Conservation (phyloP, 108 stramenopile genomes). For the Cyclotella distinguenda region DNA sequence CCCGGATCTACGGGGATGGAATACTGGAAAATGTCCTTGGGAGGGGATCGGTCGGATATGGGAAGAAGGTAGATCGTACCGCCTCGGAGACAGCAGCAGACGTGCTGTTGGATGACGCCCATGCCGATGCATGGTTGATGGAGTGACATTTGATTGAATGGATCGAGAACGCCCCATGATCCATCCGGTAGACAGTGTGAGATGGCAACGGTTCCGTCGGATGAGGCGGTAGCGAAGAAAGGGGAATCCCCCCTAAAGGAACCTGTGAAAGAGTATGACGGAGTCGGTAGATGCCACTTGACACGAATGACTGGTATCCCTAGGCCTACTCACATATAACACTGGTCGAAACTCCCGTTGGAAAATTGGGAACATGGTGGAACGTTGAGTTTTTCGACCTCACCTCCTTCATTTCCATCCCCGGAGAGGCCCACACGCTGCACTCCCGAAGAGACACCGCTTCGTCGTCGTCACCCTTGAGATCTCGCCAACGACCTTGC, state of each 20-base stretch:
- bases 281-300: not conserved
- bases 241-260: slow-evolving; percentile 25
- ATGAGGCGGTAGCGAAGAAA: slow-evolving; percentile 38
- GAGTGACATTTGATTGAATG: slow-evolving; percentile 33
- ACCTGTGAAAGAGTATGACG: slow-evolving; percentile 5
- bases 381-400: not conserved
- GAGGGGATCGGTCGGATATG: slow-evolving; percentile 1
- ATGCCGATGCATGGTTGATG: slow-evolving; percentile 36
- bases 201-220: slow-evolving; percentile 44
- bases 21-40: slow-evolving; percentile 15
- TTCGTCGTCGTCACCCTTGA: not conserved
- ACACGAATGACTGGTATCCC: not conserved
- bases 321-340: not conserved
- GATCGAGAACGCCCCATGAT: slow-evolving; percentile 32
- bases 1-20: slow-evolving; percentile 42
- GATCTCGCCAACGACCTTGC: slow-evolving; percentile 16
- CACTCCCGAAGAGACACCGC: slow-evolving; percentile 23
- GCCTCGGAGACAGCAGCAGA: slow-evolving; percentile 64
- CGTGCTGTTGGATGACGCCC: slow-evolving; percentile 22
- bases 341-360: too few relatives aligned
- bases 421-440: slow-evolving; percentile 41
- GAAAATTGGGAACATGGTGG: not conserved
- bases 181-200: slow-evolving; percentile 28
- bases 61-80: slow-evolving; percentile 68
- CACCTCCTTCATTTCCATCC: slow-evolving; percentile 46